A percentile compares a stretch with the other conserved stretches of the same genome.
These are phyloP conservation scores for Fonsecaea multimorphosa DNA, from an alignment of 2,329 filamentous ascomycete genomes.

Conservation along the genomic window DNA sequence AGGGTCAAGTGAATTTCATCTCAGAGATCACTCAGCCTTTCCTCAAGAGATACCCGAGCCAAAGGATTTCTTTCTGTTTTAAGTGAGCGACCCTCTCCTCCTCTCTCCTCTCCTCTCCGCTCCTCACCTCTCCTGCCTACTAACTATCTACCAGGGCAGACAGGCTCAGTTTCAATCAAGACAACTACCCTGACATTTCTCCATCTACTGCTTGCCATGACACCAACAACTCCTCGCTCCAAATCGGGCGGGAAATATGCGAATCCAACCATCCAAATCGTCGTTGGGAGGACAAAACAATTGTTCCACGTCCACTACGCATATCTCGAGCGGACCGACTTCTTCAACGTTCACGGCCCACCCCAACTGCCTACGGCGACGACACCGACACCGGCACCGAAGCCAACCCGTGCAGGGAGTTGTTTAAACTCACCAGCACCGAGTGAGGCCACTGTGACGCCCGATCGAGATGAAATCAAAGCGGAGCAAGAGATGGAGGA, in stretches of 20 bases:
- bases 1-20: not conserved
- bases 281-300: conserved; percentile 25
- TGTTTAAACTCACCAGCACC: conserved; percentile 1
- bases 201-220: not conserved
- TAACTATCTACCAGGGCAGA: not conserved
- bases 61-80: not conserved
- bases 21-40: not conserved
- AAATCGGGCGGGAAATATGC: conserved; percentile 14
- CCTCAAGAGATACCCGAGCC: not conserved
- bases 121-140: not conserved
- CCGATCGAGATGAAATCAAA: conserved; percentile 14
- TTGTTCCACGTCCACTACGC: conserved; percentile 34
- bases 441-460: conserved; percentile 10
- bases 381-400: not conserved
- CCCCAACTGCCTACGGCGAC: not conserved
- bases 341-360: conserved; percentile 35
- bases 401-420: not conserved
- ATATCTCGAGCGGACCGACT: conserved; percentile 29
- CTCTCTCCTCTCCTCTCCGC: not conserved
- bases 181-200: not conserved
- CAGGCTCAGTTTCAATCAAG: not conserved
- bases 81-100: not conserved
- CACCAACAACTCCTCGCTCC: not conserved
- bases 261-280: conserved; percentile 32
- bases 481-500: not conserved